These are phyloP conservation scores for Nakaseomyces nivariensis DNA, from an alignment of 1,139 yeast species.

Conservation along the genomic window DNA sequence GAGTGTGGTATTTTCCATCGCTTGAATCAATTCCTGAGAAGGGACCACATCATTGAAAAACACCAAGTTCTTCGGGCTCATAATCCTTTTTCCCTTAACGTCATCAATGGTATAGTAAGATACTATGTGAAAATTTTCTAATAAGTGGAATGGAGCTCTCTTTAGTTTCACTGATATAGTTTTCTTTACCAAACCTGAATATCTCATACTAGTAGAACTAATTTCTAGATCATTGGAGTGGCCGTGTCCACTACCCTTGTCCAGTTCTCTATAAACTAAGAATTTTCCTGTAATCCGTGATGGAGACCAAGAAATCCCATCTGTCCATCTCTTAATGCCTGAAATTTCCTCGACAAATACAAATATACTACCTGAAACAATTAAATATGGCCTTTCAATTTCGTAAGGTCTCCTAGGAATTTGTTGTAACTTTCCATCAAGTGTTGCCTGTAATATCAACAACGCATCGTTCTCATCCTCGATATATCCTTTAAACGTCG, in stretches of 20 bases:
- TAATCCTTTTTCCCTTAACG: constrained; percentile 46
- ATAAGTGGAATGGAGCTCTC: constrained; percentile 13
- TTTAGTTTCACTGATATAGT: constrained; percentile 53
- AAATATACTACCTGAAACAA: constrained; percentile 69
- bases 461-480: constrained; percentile 81
- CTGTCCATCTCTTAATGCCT: constrained; percentile 88
- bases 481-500: constrained; percentile 70
- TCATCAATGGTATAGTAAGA: constrained; percentile 72
- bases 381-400: constrained; percentile 53
- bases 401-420: constrained; percentile 76
- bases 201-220: constrained; percentile 31
- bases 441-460: constrained; percentile 64
- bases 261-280: constrained; percentile 68
- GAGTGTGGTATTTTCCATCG: constrained; percentile 48
- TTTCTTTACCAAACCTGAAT: constrained; percentile 71
- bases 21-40: constrained; percentile 45
- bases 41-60: constrained; percentile 43
- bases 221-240: constrained; percentile 1
- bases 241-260: constrained; percentile 21
- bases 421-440: constrained; percentile 47
- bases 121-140: constrained; percentile 60
- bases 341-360: constrained; percentile 73
- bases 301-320: constrained; percentile 90
- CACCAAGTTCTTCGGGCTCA: constrained; percentile 46
- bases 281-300: constrained; percentile 76